Evolutionary conservation across 1,284 basidiomycete genomes (phyloP).

Genomic region (Pulveroboletus sp.): DNA sequence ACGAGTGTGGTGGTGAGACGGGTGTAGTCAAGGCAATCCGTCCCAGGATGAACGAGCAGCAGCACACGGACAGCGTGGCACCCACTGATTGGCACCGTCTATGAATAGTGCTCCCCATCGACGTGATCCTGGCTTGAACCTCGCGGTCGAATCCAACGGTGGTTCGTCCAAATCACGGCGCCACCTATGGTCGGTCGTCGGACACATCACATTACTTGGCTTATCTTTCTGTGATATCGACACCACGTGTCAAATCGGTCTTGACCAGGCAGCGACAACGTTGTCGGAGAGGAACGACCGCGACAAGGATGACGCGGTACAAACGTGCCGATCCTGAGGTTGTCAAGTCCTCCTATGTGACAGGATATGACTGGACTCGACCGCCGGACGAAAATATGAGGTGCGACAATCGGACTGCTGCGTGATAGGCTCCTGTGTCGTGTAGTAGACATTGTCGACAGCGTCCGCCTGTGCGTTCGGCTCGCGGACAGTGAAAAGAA

Average conservation of each 20-base stretch:
- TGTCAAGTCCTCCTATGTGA: too few species aligned
- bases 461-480: neutral
- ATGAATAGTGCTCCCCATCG: neutral
- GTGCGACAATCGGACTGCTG: too few species aligned
- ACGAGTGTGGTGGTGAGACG: neutral
- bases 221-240: slow-evolving; percentile 11
- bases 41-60: neutral
- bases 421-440: too few species aligned
- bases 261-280: neutral
- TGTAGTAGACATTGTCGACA: too few species aligned
- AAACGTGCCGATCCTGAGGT: neutral
- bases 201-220: slow-evolving; percentile 1
- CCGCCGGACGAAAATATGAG: neutral
- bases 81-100: neutral
- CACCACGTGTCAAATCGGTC: neutral
- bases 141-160: too few species aligned
- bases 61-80: neutral
- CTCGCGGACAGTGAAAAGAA: neutral
- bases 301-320: slow-evolving; percentile 11
- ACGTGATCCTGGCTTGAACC: neutral
- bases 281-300: slow-evolving; percentile 13
- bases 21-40: neutral
- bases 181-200: neutral
- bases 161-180: too few species aligned
- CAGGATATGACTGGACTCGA: neutral